Base-by-base conservation (phyloP, 1,284 basidiomycete species). In the Takashimella tepidaria region DNA sequence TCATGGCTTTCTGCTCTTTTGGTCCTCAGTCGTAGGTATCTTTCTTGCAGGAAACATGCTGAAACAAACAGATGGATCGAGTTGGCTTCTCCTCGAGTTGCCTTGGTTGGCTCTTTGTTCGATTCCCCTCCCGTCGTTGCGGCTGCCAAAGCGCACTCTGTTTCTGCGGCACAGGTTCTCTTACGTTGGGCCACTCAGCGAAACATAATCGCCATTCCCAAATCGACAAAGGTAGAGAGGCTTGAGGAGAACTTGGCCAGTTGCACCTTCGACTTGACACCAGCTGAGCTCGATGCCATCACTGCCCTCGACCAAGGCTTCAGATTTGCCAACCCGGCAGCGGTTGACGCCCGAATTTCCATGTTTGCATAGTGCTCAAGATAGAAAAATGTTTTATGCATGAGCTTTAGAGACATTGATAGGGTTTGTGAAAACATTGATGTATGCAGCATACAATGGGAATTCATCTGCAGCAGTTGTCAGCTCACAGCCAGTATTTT, bases 1-100 rank as follows among this genome's bases (percentile, higher is more conserved):
- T 90, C 51, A 89, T 87, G 46, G 87, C 82, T 0, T 91, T 89
- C 76, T 88, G 85, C 27, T 86, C 85, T n/a, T 84, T 87, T 58
- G 85, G 87, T 24, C 82, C 82, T 4, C 80, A 84, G 62, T 63
- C 62, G 55, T 61, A 51, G 47, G 59, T 49, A n/a, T n/a, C n/a
- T n/a, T n/a, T 5, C 22, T 40, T 22, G 2, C 5, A 24, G 3
- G 1, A 13, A 11, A 10, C 1, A 23, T 41, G 43, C 53, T 31
- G 80, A 80, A 40, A 79, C n/a, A 78, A 69, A 78, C 25, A 56
- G 57, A 27, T 82, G 85, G 58, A 88, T 63, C 21, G 64, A 78
- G 76, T 41, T 75, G 50, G 20, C 42, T 11, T 44, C 53, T 54
- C 21, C 55, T 59, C 20, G 31, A 16, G 31, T 37, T 16, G 31